Evolutionary conservation across 139 green algal genomes (phyloP).

Genomic region (Asterochloris sp.): DNA sequence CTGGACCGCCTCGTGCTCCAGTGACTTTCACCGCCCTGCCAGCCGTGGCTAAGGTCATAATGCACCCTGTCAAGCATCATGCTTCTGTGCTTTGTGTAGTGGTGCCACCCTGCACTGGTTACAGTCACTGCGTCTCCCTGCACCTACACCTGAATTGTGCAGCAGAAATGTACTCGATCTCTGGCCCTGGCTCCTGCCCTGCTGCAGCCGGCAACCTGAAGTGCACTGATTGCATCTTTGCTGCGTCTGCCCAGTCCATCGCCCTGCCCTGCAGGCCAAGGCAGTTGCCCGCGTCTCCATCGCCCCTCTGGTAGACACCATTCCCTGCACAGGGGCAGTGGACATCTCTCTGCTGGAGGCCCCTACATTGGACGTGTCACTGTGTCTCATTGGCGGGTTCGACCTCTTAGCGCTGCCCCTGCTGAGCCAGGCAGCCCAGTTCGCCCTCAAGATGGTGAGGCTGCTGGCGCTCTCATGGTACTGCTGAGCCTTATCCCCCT

Average conservation of each 20-base stretch:
- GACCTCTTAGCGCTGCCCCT: constrained; percentile 73
- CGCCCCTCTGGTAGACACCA: constrained; percentile 63
- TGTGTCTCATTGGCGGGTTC: constrained; percentile 45
- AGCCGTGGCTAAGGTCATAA: too few relatives aligned
- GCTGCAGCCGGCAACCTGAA: background rate
- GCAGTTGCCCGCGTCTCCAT: constrained; percentile 51
- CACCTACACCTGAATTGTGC: too few relatives aligned
- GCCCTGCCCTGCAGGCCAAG: constrained; percentile 28
- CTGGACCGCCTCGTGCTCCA: too few relatives aligned
- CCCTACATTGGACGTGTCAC: constrained; percentile 57
- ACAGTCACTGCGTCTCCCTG: too few relatives aligned
- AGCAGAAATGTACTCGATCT: too few relatives aligned
- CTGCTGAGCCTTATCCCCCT: too few relatives aligned
- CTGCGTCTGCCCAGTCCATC: too few relatives aligned
- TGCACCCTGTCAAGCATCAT: too few relatives aligned
- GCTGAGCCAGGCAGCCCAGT: constrained; percentile 35
- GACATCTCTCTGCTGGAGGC: constrained; percentile 59
- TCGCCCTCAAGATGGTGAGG: constrained; percentile 33
- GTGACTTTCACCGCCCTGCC: too few relatives aligned
- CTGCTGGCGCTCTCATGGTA: background rate
- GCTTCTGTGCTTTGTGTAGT: too few relatives aligned
- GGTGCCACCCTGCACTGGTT: too few relatives aligned
- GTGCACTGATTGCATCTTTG: background rate
- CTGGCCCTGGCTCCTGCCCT: too few relatives aligned
- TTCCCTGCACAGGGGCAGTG: constrained; percentile 71